Base-by-base conservation (phyloP, 75 land plant genomes). In the Cunninghamia lanceolata region DNA sequence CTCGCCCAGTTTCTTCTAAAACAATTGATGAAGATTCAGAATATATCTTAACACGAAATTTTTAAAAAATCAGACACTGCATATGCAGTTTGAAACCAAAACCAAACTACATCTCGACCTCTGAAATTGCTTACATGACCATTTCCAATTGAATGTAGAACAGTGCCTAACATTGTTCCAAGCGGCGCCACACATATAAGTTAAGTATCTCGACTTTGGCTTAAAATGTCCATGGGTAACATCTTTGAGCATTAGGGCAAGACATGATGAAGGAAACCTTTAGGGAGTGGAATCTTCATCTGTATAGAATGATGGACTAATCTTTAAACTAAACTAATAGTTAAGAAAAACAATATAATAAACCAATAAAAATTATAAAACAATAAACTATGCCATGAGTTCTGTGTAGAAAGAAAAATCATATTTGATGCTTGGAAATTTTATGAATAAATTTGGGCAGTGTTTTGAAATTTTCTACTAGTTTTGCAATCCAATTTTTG, bases 1-100 rank as follows among this genome's bases (percentile, higher is more conserved):
- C 96, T 92, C 68, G 96, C 96, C 28, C 98, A 95, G 87, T 96
- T 96, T 76, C 98, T 96, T 84, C 98, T 94, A 84, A 34, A 91
- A 42, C 35, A 34, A 83, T 46, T 46, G 16, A 83, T 47, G n/a
- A 77, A 19, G 28, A 77, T 25, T 77, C 45, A 21, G 80, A 77
- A 77, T 38, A 40, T 77, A 9, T 77, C 43, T 40, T 77, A 63
- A 6, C 30, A 63, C 25, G n/a, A 28, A 40, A 40, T 1, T 19
- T 0, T 21, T 25, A 21, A 76, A 38, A 36, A 35, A 14, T 40
- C 80, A 77, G 43, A 11, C 42, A 25, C 28, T 19, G 2, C 42
- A 38, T 39, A 39, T 25, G 43, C 28, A 77, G n/a, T 77, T 77
- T 21, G 45, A 19, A 39, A 38, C 42, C 80, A 39, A 77, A 77